Evolutionary conservation across 2,329 filamentous ascomycete genomes (phyloP), one percentile per base, ranked within the genome.

Genomic region (Ophiostoma piceae): DNA sequence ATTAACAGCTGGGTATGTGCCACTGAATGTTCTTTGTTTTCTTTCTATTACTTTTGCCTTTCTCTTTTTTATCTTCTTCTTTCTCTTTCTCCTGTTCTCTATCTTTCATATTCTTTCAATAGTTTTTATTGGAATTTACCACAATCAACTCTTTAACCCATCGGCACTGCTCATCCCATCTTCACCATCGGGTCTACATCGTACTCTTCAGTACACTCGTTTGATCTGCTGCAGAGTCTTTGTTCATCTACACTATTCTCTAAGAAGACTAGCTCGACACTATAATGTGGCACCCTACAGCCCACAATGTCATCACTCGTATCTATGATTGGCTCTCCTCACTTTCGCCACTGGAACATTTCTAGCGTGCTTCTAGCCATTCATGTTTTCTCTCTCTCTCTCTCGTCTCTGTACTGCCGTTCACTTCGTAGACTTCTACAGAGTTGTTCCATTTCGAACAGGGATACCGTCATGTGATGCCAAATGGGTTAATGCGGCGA

Each of bases 351-450:
- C 67, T 74, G 70, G 71, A 75, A 73, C 67, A 43, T 74, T 80
- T 80, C 78, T 79, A 80, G 78, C 76, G 77, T 72, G 72, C 73
- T 80, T 80, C 78, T 80, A 79, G 78, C 11, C 62, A 35, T 26
- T 62, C 32, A 26, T 29, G 26, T 29, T 29, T 29, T 29, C 26
- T 29, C 26, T 29, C 26, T 29, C 26, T 29, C 26, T 26, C 22
- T 29, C 7, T 16, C 12, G 32, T 9, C 51, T 22, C 9, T 57
- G 41, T 43, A 43, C 16, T 43, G 26, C 39, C 9, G 39, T 43
- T 29, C 26, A 29, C 26, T 29, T 29, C 26, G 26, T 29, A 29
- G 26, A 35, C 8, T 35, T 6, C 39, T 43, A 43, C 39, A 3
- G 39, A 3, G 39, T 16, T 22, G 47, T 54, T 9, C 2, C 47